Evolutionary conservation across 768 basidiomycete genomes (phyloP).

Genomic region (Rhizopogon vulgaris): DNA sequence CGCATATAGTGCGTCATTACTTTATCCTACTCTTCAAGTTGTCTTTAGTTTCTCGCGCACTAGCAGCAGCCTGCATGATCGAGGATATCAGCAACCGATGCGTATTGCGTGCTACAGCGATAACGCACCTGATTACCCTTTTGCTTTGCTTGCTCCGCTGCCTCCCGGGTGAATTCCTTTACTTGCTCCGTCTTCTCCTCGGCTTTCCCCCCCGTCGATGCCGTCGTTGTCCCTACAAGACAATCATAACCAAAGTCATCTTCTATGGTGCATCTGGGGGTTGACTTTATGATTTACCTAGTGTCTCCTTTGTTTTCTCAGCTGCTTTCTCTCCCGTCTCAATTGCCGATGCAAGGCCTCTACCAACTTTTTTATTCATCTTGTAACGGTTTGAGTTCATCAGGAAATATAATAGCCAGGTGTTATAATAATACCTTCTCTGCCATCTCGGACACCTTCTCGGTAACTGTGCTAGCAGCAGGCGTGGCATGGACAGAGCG

Average conservation of each 20-base stretch:
- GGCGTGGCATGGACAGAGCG: constrained; percentile 28
- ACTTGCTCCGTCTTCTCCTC: not conserved
- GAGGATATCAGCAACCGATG: not conserved
- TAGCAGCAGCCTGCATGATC: constrained; percentile 7
- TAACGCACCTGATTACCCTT: constrained; percentile 4
- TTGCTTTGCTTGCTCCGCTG: constrained; percentile 10
- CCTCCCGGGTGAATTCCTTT: constrained; percentile 3
- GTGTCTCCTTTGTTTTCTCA: constrained; percentile 30
- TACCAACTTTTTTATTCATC: constrained; percentile 36
- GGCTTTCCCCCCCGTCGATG: constrained; percentile 2
- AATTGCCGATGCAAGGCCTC: constrained; percentile 34
- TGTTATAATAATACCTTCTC: constrained; percentile 23
- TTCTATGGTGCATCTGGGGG: not conserved
- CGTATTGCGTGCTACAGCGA: not conserved
- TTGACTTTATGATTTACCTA: constrained; percentile 19
- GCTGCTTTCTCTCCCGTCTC: constrained; percentile 36
- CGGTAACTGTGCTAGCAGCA: constrained; percentile 25
- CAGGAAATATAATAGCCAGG: not conserved
- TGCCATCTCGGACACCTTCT: constrained; percentile 33
- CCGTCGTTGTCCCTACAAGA: not conserved
- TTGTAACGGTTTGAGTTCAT: constrained; percentile 7
- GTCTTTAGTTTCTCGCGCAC: constrained; percentile 13
- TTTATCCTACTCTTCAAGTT: constrained; percentile 8
- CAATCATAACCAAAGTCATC: not conserved
- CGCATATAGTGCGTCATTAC: not conserved